Percentiles rank a stretch among this genome's conserved stretches.
Conservation (phyloP, 2,329 filamentous ascomycete genomes). For the Aureobasidium sp. region DNA sequence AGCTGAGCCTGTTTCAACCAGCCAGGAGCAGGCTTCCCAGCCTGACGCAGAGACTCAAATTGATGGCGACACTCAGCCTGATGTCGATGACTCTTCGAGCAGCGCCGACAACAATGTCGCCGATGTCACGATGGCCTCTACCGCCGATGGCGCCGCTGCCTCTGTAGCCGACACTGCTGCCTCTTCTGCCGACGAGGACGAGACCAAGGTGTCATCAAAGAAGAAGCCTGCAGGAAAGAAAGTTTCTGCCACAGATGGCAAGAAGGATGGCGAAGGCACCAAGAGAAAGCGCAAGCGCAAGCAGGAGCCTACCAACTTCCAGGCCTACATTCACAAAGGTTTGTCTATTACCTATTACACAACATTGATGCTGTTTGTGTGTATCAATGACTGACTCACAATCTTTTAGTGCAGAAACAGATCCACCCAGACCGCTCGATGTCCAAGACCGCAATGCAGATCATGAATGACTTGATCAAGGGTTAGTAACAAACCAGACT, state of each 20-base stretch:
- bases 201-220: background rate
- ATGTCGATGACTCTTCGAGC: background rate
- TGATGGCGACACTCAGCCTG: background rate
- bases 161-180: background rate
- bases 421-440: background rate
- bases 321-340: background rate
- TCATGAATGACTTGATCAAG: slow-evolving; percentile 10
- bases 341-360: background rate
- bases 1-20: background rate
- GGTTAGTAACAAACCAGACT: background rate
- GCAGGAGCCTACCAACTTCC: background rate
- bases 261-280: background rate
- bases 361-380: background rate
- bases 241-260: slow-evolving; percentile 59
- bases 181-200: background rate
- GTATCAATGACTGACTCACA: background rate
- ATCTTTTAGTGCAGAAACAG: background rate
- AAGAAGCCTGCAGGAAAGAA: slow-evolving; percentile 20
- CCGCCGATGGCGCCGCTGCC: background rate
- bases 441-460: background rate
- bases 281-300: slow-evolving; percentile 1
- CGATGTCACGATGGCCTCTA: background rate
- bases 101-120: background rate
- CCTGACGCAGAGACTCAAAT: background rate
- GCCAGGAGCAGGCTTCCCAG: background rate